Evolutionary conservation across 2,329 filamentous ascomycete genomes (phyloP).

Genomic region (Neurospora crassa): DNA sequence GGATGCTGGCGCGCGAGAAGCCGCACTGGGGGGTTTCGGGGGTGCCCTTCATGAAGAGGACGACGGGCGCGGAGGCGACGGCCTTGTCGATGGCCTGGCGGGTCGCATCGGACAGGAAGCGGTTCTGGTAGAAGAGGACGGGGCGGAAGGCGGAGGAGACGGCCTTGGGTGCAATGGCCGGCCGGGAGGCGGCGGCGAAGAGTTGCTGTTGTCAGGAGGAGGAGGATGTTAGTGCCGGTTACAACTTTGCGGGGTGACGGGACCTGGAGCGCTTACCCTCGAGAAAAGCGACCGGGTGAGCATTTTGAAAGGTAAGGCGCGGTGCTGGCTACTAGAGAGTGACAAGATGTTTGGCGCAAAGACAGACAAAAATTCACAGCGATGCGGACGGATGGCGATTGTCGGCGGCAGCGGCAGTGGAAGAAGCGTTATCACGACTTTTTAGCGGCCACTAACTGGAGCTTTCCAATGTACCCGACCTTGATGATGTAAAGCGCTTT

Average conservation of each 20-base stretch:
- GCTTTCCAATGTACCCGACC: not conserved
- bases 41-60: constrained; percentile 91
- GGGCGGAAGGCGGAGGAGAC: constrained; percentile 8
- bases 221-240: not conserved
- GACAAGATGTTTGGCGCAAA: not conserved
- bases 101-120: constrained; percentile 73
- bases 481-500: constrained; percentile 8
- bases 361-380: not conserved
- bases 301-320: constrained; percentile 8
- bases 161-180: constrained; percentile 1
- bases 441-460: constrained; percentile 7
- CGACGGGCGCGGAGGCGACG: constrained; percentile 77
- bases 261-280: constrained; percentile 10
- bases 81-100: constrained; percentile 82
- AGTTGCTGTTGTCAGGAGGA: constrained; percentile 8
- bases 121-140: constrained; percentile 31
- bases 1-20: constrained; percentile 89
- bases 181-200: constrained; percentile 10
- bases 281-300: constrained; percentile 14
- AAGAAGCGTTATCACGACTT: constrained; percentile 5
- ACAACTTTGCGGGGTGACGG: not conserved
- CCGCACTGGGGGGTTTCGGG: constrained; percentile 74
- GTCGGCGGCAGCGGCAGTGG: not conserved
- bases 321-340: not conserved
- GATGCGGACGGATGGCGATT: not conserved